Base-by-base conservation (phyloP, 257 asterid genomes). In the Solanum okadae region DNA sequence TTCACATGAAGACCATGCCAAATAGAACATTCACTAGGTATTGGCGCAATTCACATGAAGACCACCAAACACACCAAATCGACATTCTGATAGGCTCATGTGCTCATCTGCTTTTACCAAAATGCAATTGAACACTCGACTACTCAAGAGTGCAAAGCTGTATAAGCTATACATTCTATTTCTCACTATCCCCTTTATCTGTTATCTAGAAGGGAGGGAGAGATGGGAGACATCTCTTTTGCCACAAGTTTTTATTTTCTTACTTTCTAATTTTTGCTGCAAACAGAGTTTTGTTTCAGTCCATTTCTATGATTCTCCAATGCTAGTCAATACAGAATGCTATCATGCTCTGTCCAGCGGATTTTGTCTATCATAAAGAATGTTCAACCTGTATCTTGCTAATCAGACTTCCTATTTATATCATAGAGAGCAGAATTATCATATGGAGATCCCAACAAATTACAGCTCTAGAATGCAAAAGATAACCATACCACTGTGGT, bases 11-110 rank as follows among this genome's bases (percentile, higher is more conserved):
- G 81, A 68, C 13, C 59, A 85, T 63, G 87, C n/a, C 87, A 52
- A 37, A 86, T 79, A 89, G 88, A 82, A 86, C 82, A 88, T 27
- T 25, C 61, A 86, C 37, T 77, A 87, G 46, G 29, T 42, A 68
- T 37, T n/a, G 87, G 56, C 10, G 3, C 27, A 61, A 2, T 37
- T 75, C 67, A 65, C 40, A 85, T 65, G 79, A 85, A 44, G 79
- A 85, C 12, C 63, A 68, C 29, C 88, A 59, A 59, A 59, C 68
- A 59, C 27, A 59, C 27, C 68, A 59, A 59, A 59, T 59, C 5
- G 27, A 22, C 5, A 59, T 22, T 59, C 68, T 59, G 27, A 59
- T 18, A 46, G 44, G 86, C 2, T 29, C 42, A 5, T 10, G 29
- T 5, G 44, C 42, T 81, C 5, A 29, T 46, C 86, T 81, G 86